These are phyloP conservation scores for Trichoderma harzianum DNA, from an alignment of 2,329 filamentous ascomycete species.

Conservation along the genomic window DNA sequence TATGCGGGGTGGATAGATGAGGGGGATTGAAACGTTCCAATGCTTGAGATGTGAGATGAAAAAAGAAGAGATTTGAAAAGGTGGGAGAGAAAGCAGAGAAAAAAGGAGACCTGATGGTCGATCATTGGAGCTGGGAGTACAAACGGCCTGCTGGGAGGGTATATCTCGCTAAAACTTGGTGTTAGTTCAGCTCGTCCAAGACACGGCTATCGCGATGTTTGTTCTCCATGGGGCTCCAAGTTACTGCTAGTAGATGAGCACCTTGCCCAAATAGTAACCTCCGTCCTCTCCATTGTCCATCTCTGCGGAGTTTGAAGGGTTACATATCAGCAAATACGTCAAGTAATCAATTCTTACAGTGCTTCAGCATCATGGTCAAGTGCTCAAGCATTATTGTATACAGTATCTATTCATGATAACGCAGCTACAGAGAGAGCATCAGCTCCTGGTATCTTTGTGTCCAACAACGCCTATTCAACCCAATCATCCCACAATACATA, in stretches of 20 bases:
- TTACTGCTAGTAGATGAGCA: not conserved
- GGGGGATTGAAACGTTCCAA: not conserved
- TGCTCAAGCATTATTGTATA: not conserved
- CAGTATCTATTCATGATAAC: not conserved
- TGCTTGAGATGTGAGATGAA: not conserved
- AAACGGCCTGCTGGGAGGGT: constrained; percentile 1
- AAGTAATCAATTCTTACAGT: not conserved
- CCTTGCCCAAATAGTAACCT: not conserved
- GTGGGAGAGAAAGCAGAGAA: constrained; percentile 10
- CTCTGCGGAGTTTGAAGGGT: not conserved
- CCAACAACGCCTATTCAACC: constrained; percentile 19
- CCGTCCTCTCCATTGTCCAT: not conserved
- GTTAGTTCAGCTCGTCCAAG: not conserved
- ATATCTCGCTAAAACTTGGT: constrained; percentile 24
- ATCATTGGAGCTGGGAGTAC: constrained; percentile 14
- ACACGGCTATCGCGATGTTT: constrained; percentile 1
- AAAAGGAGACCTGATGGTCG: constrained; percentile 9
- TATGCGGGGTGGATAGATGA: not conserved
- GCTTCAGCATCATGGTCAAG: not conserved
- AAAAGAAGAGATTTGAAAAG: not conserved
- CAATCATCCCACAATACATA: constrained; percentile 10
- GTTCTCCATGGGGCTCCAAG: constrained; percentile 6
- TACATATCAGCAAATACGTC: not conserved
- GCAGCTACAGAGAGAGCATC: not conserved
- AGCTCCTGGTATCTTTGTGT: constrained; percentile 16